phyloP scores from a whole-genome alignment of 768 basidiomycete genomes.

The Lactarius pseudohatsudake region DNA sequence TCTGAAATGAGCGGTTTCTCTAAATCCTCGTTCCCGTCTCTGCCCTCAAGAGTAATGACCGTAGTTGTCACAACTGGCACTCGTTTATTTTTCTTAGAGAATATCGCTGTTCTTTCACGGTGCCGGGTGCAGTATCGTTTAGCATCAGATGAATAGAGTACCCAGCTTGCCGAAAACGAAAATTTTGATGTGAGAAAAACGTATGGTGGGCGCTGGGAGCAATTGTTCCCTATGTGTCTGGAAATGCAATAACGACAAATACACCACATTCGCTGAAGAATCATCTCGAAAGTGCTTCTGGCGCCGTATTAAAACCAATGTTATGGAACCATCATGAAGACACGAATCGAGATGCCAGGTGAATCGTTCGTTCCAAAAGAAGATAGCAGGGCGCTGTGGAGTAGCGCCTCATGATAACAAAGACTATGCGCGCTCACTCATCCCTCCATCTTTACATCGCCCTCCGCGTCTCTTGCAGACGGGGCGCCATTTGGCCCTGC shows the following conservation, averaged over 20 bases:
- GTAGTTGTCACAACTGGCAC: too few relatives aligned
- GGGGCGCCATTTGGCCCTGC: conserved; percentile 16
- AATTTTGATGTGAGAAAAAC: background rate
- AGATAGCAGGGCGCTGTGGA: background rate
- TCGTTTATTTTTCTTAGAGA: too few relatives aligned
- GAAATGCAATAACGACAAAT: background rate
- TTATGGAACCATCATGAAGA: background rate
- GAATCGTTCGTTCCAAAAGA: background rate
- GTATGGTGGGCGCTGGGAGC: background rate
- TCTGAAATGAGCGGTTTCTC: too few relatives aligned
- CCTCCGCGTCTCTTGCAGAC: conserved; percentile 28
- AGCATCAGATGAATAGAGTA: background rate
- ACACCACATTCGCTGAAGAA: background rate
- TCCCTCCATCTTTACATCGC: conserved; percentile 36
- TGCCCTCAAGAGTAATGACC: too few relatives aligned
- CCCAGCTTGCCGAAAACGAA: background rate
- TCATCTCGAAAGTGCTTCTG: background rate
- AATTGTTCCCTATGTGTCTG: background rate
- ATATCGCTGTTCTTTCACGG: background rate
- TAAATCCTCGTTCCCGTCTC: too few relatives aligned
- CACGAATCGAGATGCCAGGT: background rate
- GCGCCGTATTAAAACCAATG: background rate
- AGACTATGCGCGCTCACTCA: background rate
- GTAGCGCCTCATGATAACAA: background rate
- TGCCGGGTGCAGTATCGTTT: background rate